Evolutionary conservation across 139 green algal species (phyloP), one percentile per base, ranked within the genome.

Genomic region (Zygnema circumcarinatum): DNA sequence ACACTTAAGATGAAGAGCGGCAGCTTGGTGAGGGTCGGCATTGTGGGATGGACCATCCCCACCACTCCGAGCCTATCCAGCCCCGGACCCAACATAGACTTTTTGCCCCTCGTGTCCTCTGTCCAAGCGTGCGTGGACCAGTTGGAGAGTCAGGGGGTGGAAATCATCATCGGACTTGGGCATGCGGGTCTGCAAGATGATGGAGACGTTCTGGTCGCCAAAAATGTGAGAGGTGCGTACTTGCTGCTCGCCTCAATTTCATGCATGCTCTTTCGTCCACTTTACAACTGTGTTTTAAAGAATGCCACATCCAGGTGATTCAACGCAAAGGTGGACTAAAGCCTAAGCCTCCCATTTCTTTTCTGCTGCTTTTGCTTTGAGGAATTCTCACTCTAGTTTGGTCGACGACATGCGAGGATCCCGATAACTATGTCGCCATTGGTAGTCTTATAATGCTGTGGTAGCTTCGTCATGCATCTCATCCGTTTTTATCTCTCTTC

Each of bases 141-240:
- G 38, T 32, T 92, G 0, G 76, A 81, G 74, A 54, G 2, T 0
- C 47, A 69, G n/a, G 56, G 80, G 25, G 74, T 92, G 29, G 73
- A 89, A 31, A 90, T 89, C 82, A 82, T 92, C 38, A 89, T 92
- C 54, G 88, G 74, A 21, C 73, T 92, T 7, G 76, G 72, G 1
- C 88, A 92, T 79, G 75, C 56, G 33, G 88, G 88, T 52, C 20
- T 90, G 22, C 35, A 87, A 52, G 40, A 85, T 38, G 87, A 83
- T 3, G 20, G 40, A 0, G 36, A 67, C 25, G 20, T 42, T 0
- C 79, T 76, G 39, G 78, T 85, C 35, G 78, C 78, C 36, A 20
- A 69, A 11, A 35, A 31, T 3, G 78, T 85, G 32, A 56, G 52
- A 74, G 78, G 78, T 85, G 16, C n/a, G 78, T 38, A 16, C 2